phyloP scores from a whole-genome alignment of 768 basidiomycete genomes.

The Strobilomyces echinocephalus region DNA sequence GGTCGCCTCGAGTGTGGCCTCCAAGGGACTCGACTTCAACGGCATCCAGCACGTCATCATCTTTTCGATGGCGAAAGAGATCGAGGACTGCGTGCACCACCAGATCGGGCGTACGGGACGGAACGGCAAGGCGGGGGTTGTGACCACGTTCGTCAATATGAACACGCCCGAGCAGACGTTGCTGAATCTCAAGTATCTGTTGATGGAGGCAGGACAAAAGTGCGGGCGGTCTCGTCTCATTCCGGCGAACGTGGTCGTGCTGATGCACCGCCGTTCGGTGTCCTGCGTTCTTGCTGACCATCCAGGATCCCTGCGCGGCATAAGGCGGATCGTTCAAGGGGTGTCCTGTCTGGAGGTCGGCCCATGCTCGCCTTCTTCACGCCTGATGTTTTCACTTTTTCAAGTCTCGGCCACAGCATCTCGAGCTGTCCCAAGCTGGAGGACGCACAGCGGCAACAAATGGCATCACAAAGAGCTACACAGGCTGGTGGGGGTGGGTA shows the following conservation, averaged over 20 bases:
- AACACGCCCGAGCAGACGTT: conserved; percentile 94
- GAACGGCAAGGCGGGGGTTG: conserved; percentile 96
- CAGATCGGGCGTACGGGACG: conserved; percentile 98
- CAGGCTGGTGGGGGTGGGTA: conserved; percentile 56
- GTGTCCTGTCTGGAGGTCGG: conserved; percentile 92
- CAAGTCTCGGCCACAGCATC: conserved; percentile 90
- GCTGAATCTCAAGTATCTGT: conserved; percentile 91
- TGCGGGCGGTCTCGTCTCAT: conserved; percentile 30
- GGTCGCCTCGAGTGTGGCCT: conserved; percentile 97
- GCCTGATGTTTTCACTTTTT: neutral
- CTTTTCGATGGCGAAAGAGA: conserved; percentile 99
- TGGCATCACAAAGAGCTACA: conserved; percentile 68
- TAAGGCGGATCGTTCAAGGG: conserved; percentile 78
- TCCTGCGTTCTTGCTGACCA: too few species aligned
- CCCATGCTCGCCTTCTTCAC: neutral
- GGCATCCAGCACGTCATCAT: conserved; percentile 99
- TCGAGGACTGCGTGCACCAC: conserved; percentile 99
- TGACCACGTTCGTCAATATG: conserved; percentile 99
- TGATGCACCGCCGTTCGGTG: too few species aligned
- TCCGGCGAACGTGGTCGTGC: too few species aligned
- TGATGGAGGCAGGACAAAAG: conserved; percentile 98
- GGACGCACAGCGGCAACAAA: conserved; percentile 87
- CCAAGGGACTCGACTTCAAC: conserved; percentile 96
- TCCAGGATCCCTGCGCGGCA: conserved; percentile 82
- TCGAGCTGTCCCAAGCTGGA: conserved; percentile 96